Conservation (phyloP, 805 yeast species). For the Jamesozyma hellenica region DNA sequence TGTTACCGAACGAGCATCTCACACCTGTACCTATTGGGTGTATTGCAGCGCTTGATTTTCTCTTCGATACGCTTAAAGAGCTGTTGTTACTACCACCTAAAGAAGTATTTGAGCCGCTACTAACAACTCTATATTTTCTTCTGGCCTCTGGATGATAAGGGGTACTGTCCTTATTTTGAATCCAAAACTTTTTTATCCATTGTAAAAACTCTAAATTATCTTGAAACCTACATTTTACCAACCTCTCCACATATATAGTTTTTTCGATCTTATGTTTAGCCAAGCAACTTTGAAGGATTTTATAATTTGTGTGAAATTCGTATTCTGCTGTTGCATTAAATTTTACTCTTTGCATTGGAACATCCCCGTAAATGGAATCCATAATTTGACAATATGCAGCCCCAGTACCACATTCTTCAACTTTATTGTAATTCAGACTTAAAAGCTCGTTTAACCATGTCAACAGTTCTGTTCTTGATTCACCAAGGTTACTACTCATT, state of each 20-base stretch:
- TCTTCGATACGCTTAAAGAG: conserved; percentile 16
- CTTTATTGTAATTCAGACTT: conserved; percentile 54
- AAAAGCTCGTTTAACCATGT: conserved; percentile 75
- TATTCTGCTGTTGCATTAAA: conserved; percentile 63
- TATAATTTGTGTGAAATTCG: conserved; percentile 72
- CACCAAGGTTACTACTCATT: conserved; percentile 38
- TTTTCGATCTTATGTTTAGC: conserved; percentile 59
- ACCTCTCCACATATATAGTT: conserved; percentile 66
- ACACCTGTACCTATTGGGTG: background rate
- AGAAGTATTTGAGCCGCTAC: conserved; percentile 4
- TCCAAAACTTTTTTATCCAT: conserved; percentile 83
- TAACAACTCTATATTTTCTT: conserved; percentile 33
- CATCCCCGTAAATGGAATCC: conserved; percentile 74
- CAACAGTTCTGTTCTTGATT: conserved; percentile 74
- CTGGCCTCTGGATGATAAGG: conserved; percentile 62
- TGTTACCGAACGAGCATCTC: conserved; percentile 20
- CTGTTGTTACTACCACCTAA: conserved; percentile 7
- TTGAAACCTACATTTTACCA: conserved; percentile 82
- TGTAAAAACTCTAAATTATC: conserved; percentile 91
- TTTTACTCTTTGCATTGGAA: conserved; percentile 71
- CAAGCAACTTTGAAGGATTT: conserved; percentile 76
- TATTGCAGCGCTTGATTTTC: conserved; percentile 12
- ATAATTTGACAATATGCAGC: conserved; percentile 89
- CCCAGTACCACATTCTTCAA: conserved; percentile 93
- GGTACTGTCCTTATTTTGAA: conserved; percentile 56